A percentile compares a stretch with the other conserved stretches of the same genome.
Evolutionary conservation across 768 basidiomycete species (phyloP).

Genomic region (Tephrocybe sp.): DNA sequence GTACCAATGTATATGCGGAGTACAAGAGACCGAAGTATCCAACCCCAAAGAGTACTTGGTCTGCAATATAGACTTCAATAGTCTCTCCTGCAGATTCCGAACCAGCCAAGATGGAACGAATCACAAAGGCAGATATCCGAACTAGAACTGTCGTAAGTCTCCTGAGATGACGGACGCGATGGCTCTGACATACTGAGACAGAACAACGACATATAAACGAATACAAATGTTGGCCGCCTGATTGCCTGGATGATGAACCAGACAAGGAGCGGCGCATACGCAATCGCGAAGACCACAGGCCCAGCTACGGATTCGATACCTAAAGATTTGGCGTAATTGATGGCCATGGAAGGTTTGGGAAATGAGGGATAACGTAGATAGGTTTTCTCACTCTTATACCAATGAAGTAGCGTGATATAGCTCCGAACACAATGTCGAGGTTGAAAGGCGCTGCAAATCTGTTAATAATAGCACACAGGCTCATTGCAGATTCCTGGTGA

Average conservation of each 20-base stretch:
- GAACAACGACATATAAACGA: slow-evolving; percentile 34
- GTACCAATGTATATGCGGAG: slow-evolving; percentile 39
- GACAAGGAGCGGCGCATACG: slow-evolving; percentile 29
- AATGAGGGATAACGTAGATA: neutral
- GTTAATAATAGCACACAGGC: too few species aligned
- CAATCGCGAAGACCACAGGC: slow-evolving; percentile 33
- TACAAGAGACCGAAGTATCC: slow-evolving; percentile 46
- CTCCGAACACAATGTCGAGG: neutral
- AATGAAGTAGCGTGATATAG: too few species aligned
- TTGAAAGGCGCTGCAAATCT: neutral
- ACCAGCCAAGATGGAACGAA: slow-evolving; percentile 37
- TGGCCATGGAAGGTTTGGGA: neutral
- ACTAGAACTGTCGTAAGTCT: slow-evolving; percentile 25
- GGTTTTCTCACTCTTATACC: too few species aligned
- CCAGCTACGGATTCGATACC: slow-evolving; percentile 36
- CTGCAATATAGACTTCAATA: slow-evolving; percentile 33
- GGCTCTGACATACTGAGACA: slow-evolving; percentile 32
- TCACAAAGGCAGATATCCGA: slow-evolving; percentile 37
- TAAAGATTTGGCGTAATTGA: slow-evolving; percentile 32
- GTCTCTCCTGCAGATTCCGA: slow-evolving; percentile 29
- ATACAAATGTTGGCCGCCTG: slow-evolving; percentile 31
- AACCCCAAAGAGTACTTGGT: slow-evolving; percentile 37
- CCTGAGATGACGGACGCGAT: neutral
- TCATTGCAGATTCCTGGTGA: too few species aligned
- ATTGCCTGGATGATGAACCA: slow-evolving; percentile 32